phyloP scores from a whole-genome alignment of 495 filamentous ascomycete species.

The Penicillium egyptiacum region DNA sequence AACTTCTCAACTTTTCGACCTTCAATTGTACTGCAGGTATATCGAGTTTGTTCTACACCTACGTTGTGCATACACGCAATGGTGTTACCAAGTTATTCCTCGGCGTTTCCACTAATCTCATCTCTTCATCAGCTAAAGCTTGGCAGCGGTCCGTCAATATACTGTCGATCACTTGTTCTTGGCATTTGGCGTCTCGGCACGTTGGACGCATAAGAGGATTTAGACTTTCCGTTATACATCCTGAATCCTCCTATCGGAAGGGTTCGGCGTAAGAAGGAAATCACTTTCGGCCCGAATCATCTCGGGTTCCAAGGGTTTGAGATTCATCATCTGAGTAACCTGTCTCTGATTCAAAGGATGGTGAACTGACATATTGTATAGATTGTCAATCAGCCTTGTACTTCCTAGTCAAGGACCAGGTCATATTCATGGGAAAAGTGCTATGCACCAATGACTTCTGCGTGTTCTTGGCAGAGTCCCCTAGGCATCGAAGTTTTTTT shows the following conservation, averaged over 20 bases:
- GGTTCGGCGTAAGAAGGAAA: not conserved
- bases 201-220: slow-evolving; percentile 19
- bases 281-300: slow-evolving; percentile 15
- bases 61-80: slow-evolving; percentile 7
- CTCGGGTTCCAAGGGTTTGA: slow-evolving; percentile 5
- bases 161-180: slow-evolving; percentile 40
- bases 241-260: slow-evolving; percentile 5
- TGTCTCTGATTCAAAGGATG: not conserved
- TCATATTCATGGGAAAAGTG: not conserved
- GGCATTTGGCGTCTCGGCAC: slow-evolving; percentile 24
- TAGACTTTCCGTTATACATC: slow-evolving; percentile 1
- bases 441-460: not conserved
- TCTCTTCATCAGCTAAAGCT: slow-evolving; percentile 31
- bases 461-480: slow-evolving; percentile 17
- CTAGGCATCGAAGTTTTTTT: slow-evolving; percentile 23
- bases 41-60: not conserved
- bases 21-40: not conserved
- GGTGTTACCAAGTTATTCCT: slow-evolving; percentile 4
- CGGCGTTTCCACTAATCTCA: not conserved
- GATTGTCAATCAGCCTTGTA: slow-evolving; percentile 4
- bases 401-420: not conserved
- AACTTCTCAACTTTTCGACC: not conserved
- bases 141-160: slow-evolving; percentile 40
- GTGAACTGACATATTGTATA: slow-evolving; percentile 1
- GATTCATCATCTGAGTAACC: slow-evolving; percentile 21